These are phyloP conservation scores for Fusarium buharicum DNA, from an alignment of 2,329 filamentous ascomycete species.

Conservation along the genomic window DNA sequence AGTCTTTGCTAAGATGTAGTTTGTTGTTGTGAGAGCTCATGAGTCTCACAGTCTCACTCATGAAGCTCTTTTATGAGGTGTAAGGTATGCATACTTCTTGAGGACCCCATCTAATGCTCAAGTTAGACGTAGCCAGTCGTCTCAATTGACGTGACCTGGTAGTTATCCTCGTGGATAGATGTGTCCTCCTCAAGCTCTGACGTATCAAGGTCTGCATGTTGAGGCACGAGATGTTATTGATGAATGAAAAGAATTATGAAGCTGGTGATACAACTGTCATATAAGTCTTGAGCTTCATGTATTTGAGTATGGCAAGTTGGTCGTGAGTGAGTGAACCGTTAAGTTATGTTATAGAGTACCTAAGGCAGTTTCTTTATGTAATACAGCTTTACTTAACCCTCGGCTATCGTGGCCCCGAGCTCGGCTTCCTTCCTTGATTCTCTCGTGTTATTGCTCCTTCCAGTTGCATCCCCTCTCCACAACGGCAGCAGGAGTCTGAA, in stretches of 20 bases:
- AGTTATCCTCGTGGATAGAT: slow-evolving; percentile 9
- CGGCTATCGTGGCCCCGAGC: slow-evolving; percentile 38
- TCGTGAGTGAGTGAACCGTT: neutral
- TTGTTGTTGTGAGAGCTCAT: neutral
- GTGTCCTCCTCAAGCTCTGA: slow-evolving; percentile 24
- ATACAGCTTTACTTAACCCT: slow-evolving; percentile 15
- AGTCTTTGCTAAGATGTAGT: neutral
- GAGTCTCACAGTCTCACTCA: too few species aligned
- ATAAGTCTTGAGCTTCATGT: neutral
- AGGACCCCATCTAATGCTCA: slow-evolving; percentile 48
- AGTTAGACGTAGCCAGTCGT: slow-evolving; percentile 32
- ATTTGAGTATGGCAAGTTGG: too few species aligned
- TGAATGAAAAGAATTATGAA: neutral
- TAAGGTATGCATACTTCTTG: slow-evolving; percentile 42
- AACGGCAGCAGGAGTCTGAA: slow-evolving; percentile 22
- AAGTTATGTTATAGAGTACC: too few species aligned
- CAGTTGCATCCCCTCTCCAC: slow-evolving; percentile 29
- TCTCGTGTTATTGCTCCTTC: slow-evolving; percentile 19
- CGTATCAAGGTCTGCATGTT: slow-evolving; percentile 34
- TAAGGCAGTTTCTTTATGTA: too few species aligned
- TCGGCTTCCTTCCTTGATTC: slow-evolving; percentile 5
- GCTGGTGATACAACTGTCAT: neutral
- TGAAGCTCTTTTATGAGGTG: neutral
- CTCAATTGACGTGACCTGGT: slow-evolving; percentile 24
- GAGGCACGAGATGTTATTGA: neutral